phyloP scores from a whole-genome alignment of 2,329 filamentous ascomycete species.

The Epichloe coenophiala region DNA sequence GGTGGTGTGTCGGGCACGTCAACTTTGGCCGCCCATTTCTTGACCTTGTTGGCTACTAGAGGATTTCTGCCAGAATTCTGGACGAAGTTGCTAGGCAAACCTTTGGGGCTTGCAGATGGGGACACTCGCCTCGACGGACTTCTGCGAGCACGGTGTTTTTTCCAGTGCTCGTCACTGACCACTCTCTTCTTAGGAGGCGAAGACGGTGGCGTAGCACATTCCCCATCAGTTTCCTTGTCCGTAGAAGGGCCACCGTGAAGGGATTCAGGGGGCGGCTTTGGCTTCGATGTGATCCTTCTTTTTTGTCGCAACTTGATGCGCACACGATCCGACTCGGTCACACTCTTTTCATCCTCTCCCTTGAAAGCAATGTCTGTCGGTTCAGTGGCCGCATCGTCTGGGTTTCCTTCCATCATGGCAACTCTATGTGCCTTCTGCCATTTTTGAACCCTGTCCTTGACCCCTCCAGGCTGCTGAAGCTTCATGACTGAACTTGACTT shows the following conservation, averaged over 20 bases:
- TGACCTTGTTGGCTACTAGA: conserved; percentile 43
- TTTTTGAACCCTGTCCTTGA: conserved; percentile 64
- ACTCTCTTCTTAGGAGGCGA: conserved; percentile 77
- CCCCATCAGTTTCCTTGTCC: conserved; percentile 10
- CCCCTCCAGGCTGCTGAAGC: conserved; percentile 50
- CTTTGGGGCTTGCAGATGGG: conserved; percentile 16
- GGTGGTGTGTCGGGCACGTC: conserved; percentile 31
- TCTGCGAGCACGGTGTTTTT: conserved; percentile 43
- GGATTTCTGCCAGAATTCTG: conserved; percentile 40
- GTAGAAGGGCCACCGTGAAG: conserved; percentile 13
- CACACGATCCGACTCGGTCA: conserved; percentile 46
- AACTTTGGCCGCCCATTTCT: conserved; percentile 46
- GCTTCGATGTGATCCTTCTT: conserved; percentile 21
- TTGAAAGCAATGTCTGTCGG: conserved; percentile 49
- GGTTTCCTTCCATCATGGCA: conserved; percentile 40
- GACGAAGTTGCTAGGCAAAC: conserved; percentile 44
- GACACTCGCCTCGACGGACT: conserved; percentile 29
- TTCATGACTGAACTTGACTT: conserved; percentile 43
- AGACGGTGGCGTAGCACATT: conserved; percentile 17
- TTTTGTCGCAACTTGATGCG: conserved; percentile 41
- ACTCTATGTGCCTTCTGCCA: conserved; percentile 73
- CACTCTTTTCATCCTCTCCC: conserved; percentile 41
- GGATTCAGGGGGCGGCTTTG: conserved; percentile 12
- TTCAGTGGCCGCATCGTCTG: conserved; percentile 39
- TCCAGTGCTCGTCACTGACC: conserved; percentile 87